Base-by-base conservation (phyloP, 2,329 filamentous ascomycete species). In the Colletotrichum navitas region DNA sequence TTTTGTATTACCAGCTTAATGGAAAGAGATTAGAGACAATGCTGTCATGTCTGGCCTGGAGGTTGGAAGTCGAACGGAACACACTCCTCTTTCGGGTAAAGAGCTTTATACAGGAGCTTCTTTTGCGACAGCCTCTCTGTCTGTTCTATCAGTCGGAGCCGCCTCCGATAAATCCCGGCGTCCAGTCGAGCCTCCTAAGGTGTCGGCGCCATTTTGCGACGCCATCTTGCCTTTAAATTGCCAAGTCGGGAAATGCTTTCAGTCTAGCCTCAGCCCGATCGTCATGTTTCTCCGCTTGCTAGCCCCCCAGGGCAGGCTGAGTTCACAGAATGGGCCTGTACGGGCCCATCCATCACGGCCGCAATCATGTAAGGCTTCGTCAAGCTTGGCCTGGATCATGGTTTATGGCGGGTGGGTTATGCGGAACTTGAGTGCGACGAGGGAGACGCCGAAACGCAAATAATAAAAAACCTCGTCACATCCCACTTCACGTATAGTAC, bases 211-310 rank as follows among this genome's bases (percentile, higher is more conserved):
- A 49, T 47, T 49, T 47, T 47, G 43, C 16, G 55, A 49, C 66
- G 61, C 55, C 59, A 49, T 47, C 41, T 36, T 29, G 45, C 45
- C 26, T 36, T 32, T 58, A 7, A 18, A 12, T 29, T 8, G 36
- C n/a, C 61, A 49, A 45, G 39, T 32, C 41, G 45, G 45, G 52
- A 36, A 56, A 68, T 45, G 69, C 59, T 63, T 69, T 56, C 60
- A 61, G 69, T 60, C 54, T 60, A 60, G 61, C 45, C 55, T 59
- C 64, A 63, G 43, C 36, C 64, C 60, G 62, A 29, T 69, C 65
- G 60, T 72, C 69, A 69, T 72, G 39, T 56, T 55, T 63, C 54
- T 55, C 45, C 49, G 39, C 60, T 49, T 54, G 36, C 39, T 32
- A 26, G 47, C 14, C n/a, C 63, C 16, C 65, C 16, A 14, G 49